Conservation (phyloP, 73 alveolate species). For the Blepharisma stoltei region DNA sequence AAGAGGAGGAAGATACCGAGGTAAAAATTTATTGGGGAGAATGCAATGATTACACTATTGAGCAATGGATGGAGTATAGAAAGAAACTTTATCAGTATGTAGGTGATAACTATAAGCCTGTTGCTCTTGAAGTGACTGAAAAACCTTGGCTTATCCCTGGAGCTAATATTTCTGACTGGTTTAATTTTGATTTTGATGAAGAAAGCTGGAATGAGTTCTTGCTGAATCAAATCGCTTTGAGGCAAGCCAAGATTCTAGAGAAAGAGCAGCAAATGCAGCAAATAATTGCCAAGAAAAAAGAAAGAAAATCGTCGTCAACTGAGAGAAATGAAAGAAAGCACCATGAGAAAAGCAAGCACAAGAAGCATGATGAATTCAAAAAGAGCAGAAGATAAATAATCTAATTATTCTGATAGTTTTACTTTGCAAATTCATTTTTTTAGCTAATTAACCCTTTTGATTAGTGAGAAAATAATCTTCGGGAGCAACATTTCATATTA, state of each 20-base stretch:
- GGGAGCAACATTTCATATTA: too few species aligned
- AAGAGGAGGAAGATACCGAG: constrained; percentile 27
- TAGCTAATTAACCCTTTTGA: too few species aligned
- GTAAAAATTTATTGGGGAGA: constrained; percentile 16
- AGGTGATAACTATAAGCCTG: constrained; percentile 4
- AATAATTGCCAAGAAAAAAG: too few species aligned
- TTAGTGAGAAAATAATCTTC: too few species aligned
- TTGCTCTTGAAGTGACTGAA: background rate
- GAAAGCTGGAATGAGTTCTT: constrained; percentile 12
- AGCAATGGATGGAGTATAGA: constrained; percentile 25
- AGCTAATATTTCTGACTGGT: constrained; percentile 20
- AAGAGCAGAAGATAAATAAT: too few species aligned
- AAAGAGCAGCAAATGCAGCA: constrained; percentile 17
- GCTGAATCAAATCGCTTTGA: constrained; percentile 6
- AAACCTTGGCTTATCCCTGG: constrained; percentile 26
- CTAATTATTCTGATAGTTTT: too few species aligned
- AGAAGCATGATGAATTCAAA: too few species aligned
- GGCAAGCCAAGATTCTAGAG: background rate
- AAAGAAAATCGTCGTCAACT: too few species aligned
- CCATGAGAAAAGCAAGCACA: too few species aligned
- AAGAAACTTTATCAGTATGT: background rate
- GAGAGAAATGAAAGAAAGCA: too few species aligned
- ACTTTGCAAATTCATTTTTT: too few species aligned
- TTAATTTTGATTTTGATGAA: constrained; percentile 15
- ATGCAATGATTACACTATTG: constrained; percentile 16